Evolutionary conservation across 192 early-diverging fungal species (phyloP).

Genomic region (Gaertneriomyces semiglobifer): DNA sequence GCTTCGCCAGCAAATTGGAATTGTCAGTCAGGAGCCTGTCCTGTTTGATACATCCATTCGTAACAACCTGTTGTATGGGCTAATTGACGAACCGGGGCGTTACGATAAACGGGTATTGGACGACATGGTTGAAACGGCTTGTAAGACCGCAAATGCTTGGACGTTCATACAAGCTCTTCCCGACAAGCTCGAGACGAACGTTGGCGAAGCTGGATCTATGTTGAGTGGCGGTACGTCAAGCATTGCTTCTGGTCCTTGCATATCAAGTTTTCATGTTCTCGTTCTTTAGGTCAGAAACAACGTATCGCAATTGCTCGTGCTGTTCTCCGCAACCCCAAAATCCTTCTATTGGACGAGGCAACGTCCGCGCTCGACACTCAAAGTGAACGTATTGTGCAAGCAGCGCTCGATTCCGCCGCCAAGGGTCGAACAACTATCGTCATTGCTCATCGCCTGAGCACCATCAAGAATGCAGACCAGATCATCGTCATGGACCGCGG

Average conservation of each 20-base stretch:
- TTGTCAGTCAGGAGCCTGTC: conserved; percentile 76
- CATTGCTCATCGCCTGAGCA: conserved; percentile 88
- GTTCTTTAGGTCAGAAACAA: conserved; percentile 43
- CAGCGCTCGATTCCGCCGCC: conserved; percentile 44
- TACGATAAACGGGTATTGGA: conserved; percentile 40
- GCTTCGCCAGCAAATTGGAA: conserved; percentile 68
- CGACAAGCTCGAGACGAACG: conserved; percentile 73
- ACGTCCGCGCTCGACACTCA: conserved; percentile 55
- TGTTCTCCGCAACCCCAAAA: conserved; percentile 76
- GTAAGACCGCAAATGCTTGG: conserved; percentile 65
- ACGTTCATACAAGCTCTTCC: conserved; percentile 82
- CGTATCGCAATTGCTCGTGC: conserved; percentile 95
- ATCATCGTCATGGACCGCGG: conserved; percentile 73
- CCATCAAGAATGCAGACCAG: conserved; percentile 76
- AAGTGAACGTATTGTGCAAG: conserved; percentile 51
- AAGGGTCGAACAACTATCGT: conserved; percentile 80
- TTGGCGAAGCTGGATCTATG: conserved; percentile 51
- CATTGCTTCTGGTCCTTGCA: no score
- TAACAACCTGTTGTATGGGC: conserved; percentile 73
- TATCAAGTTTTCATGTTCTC: no score
- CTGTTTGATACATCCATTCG: conserved; percentile 77
- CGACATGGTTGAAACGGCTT: conserved; percentile 42
- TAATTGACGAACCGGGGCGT: conserved; percentile 67
- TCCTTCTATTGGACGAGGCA: conserved; percentile 65
- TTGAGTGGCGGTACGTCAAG: conserved; percentile 6